A percentile compares a stretch with the other conserved stretches of the same genome.
Conservation (phyloP, 192 early-diverging fungal species). For the Coemansia sp. region DNA sequence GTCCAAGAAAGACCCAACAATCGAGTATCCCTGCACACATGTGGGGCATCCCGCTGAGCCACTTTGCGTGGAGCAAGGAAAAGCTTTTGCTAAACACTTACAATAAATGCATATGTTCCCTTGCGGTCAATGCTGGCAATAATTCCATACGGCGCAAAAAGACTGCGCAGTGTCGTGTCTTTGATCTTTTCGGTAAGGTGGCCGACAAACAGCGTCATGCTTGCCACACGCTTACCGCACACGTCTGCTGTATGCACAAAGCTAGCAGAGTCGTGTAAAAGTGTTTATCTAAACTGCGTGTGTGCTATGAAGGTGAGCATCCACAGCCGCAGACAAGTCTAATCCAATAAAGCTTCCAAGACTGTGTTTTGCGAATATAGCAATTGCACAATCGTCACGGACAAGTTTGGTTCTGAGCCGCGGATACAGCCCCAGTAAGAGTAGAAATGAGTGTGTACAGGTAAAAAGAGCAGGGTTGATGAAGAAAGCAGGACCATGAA, state of each 20-base stretch:
- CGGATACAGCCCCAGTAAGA: not conserved
- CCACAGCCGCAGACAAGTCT: not conserved
- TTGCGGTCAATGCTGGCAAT: slow-evolving; percentile 33
- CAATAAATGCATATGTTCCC: slow-evolving; percentile 44
- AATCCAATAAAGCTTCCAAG: not conserved
- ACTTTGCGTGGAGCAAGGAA: not conserved
- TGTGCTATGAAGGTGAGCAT: not conserved
- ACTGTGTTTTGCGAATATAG: not conserved
- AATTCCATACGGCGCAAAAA: slow-evolving; percentile 28
- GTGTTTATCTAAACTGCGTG: not conserved
- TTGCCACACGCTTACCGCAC: not conserved
- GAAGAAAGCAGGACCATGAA: not conserved
- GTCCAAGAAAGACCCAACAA: not conserved
- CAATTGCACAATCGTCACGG: not conserved
- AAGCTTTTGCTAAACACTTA: slow-evolving; percentile 18
- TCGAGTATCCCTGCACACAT: not conserved
- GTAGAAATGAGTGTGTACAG: not conserved
- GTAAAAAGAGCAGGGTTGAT: not conserved
- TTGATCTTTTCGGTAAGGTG: slow-evolving; percentile 38
- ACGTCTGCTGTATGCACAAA: not conserved
- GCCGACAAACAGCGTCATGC: slow-evolving; percentile 44
- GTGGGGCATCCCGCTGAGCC: slow-evolving; percentile 4
- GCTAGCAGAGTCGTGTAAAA: not conserved
- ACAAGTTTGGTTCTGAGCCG: not conserved
- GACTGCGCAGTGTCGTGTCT: slow-evolving; percentile 17